Conservation (phyloP, 306 rosid genomes). For the Cicer yamashitae region DNA sequence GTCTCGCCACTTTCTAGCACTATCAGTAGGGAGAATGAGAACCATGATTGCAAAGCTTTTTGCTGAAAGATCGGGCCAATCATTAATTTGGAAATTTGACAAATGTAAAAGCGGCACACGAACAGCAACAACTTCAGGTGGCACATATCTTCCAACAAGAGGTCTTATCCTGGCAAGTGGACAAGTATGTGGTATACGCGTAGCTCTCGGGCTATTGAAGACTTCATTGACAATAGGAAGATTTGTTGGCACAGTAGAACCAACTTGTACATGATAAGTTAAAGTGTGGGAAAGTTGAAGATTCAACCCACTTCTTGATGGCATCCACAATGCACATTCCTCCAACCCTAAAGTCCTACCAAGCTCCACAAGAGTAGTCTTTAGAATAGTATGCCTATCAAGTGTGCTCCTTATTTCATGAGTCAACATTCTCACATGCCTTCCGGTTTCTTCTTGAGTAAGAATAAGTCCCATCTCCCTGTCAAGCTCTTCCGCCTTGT, state of each 20-base stretch:
- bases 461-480: conserved; percentile 95
- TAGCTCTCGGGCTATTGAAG: conserved; percentile 73
- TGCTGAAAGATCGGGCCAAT: conserved; percentile 80
- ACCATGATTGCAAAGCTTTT: conserved; percentile 92
- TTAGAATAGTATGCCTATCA: conserved; percentile 84
- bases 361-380: conserved; percentile 92
- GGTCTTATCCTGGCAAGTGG: conserved; percentile 80
- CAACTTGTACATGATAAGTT: conserved; percentile 71
- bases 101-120: conserved; percentile 85
- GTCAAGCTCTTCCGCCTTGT: conserved; percentile 90
- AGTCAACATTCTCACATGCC: conserved; percentile 97
- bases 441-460: conserved; percentile 88
- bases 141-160: conserved; percentile 70
- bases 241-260: conserved; percentile 69
- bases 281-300: conserved; percentile 83
- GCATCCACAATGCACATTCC: conserved; percentile 98
- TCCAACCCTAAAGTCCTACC: conserved; percentile 83
- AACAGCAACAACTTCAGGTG: conserved; percentile 89
- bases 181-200: conserved; percentile 68
- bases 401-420: conserved; percentile 95
- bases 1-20: conserved; percentile 89
- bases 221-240: conserved; percentile 76
- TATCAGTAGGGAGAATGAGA: conserved; percentile 82
- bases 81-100: conserved; percentile 82
- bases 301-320: conserved; percentile 70